These are phyloP conservation scores for Trichoderma reesei DNA, from an alignment of 495 filamentous ascomycete species.

Conservation along the genomic window DNA sequence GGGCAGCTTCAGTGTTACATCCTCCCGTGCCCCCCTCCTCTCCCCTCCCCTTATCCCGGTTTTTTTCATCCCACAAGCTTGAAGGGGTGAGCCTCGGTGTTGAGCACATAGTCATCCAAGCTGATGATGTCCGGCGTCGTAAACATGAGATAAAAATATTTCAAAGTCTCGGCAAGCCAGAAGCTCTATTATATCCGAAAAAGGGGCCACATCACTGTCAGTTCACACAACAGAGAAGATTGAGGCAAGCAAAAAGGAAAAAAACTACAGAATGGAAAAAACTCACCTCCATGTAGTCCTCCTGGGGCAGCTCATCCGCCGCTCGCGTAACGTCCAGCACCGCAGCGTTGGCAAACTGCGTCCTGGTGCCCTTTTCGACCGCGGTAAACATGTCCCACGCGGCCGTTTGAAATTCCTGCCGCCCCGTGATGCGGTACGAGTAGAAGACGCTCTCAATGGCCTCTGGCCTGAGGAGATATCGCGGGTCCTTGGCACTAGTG, in stretches of 20 bases:
- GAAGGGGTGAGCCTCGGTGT: slow-evolving; percentile 57
- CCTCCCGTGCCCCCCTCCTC: too few relatives aligned
- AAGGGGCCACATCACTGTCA: neutral
- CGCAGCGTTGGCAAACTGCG: slow-evolving; percentile 48
- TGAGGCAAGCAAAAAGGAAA: neutral
- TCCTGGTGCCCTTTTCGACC: slow-evolving; percentile 51
- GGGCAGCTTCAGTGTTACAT: too few relatives aligned
- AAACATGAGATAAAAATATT: slow-evolving; percentile 74
- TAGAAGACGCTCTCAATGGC: slow-evolving; percentile 67
- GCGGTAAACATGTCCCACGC: slow-evolving; percentile 71
- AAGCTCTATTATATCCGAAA: slow-evolving; percentile 13
- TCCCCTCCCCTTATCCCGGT: neutral
- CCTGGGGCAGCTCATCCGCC: neutral
- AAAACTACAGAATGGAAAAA: neutral
- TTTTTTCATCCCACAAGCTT: neutral
- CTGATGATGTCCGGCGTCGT: slow-evolving; percentile 53
- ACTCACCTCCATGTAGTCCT: slow-evolving; percentile 14
- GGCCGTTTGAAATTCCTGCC: slow-evolving; percentile 51
- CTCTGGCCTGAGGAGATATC: slow-evolving; percentile 42
- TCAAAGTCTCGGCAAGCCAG: slow-evolving; percentile 55
- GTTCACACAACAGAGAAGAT: neutral
- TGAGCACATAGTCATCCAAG: slow-evolving; percentile 38
- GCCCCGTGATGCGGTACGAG: slow-evolving; percentile 66
- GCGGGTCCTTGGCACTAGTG: slow-evolving; percentile 14
- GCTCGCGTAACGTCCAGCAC: slow-evolving; percentile 41